Evolutionary conservation across 208 protist genomes (phyloP).

Genomic region (Acanthamoeba healyi): DNA sequence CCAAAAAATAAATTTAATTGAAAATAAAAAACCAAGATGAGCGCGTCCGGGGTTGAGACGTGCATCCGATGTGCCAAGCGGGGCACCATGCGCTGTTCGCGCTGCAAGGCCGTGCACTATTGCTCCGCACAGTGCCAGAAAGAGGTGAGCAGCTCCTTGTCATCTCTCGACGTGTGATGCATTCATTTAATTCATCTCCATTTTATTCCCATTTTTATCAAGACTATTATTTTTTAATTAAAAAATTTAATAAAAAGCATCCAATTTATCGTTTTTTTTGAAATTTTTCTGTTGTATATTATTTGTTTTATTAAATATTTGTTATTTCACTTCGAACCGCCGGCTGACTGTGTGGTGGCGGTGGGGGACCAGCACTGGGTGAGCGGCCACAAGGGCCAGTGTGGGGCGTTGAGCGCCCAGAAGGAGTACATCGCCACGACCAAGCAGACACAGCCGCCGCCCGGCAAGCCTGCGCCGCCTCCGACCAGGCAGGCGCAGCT

Average conservation of each 20-base stretch:
- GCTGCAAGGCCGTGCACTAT: slow-evolving; percentile 68
- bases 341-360: no score
- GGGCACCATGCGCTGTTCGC: slow-evolving; percentile 23
- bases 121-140: slow-evolving; percentile 62
- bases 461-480: no score
- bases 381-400: slow-evolving; percentile 67
- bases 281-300: no score
- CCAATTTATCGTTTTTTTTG: no score
- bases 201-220: background rate
- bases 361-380: slow-evolving; percentile 69
- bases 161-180: background rate
- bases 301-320: background rate
- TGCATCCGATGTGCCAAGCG: slow-evolving; percentile 63
- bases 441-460: no score
- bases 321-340: no score
- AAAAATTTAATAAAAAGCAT: no score
- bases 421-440: slow-evolving; percentile 45
- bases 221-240: no score
- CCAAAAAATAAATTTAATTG: no score
- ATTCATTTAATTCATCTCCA: background rate
- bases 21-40: slow-evolving; percentile 12
- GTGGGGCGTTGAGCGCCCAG: background rate
- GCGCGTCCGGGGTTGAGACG: slow-evolving; percentile 7
- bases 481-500: background rate
- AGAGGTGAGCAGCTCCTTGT: background rate